Evolutionary conservation across 345 rosid genomes (phyloP).

Genomic region (Litchi chinensis): DNA sequence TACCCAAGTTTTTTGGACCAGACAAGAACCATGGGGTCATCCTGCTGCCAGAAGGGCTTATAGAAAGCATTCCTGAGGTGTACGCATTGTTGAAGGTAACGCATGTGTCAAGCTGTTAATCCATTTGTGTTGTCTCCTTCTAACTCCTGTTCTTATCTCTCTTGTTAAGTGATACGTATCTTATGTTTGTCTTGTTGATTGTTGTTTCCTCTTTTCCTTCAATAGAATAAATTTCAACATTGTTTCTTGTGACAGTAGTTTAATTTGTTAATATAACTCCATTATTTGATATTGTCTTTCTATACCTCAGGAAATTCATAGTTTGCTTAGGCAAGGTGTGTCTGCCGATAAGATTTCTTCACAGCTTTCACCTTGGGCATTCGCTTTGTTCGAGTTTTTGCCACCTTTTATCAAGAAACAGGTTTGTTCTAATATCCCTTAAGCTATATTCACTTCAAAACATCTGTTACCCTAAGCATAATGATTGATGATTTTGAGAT

Average conservation of each 20-base stretch:
- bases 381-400: constrained; percentile 83
- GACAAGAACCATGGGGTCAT: constrained; percentile 96
- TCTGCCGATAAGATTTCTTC: constrained; percentile 70
- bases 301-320: constrained; percentile 76
- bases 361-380: constrained; percentile 99
- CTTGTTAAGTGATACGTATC: neutral
- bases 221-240: neutral
- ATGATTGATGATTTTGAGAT: constrained; percentile 22
- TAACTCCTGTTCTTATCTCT: constrained; percentile 3
- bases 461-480: constrained; percentile 10
- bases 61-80: constrained; percentile 97
- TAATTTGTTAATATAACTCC: neutral
- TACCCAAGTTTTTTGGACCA: constrained; percentile 35
- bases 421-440: constrained; percentile 57
- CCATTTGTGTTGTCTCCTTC: constrained; percentile 8
- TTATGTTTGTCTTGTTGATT: neutral
- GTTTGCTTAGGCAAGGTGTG: constrained; percentile 68
- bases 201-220: neutral
- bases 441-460: neutral
- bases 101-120: neutral
- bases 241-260: constrained; percentile 4
- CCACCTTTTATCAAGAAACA: constrained; percentile 90
- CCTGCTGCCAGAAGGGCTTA: constrained; percentile 95
- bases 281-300: constrained; percentile 22
- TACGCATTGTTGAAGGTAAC: constrained; percentile 89